Evolutionary conservation across 106 monocot species (phyloP), one percentile per base, ranked within the genome.

Genomic region (Hemerocallis citrina): DNA sequence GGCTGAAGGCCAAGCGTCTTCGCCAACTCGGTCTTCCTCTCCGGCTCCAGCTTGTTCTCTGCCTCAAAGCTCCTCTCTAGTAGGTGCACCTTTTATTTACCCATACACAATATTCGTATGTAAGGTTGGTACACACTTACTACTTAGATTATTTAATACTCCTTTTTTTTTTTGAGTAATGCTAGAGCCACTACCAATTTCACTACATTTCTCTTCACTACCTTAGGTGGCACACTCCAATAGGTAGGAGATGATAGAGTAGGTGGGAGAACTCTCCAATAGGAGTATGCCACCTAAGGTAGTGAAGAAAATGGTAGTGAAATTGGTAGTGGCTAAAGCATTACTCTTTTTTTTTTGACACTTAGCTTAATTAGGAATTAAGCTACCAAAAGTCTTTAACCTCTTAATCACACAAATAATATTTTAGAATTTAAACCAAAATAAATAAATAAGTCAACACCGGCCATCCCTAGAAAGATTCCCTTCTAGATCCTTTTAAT

Each of bases 21-120:
- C 0, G 91, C 91, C 65, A 92, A 80, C 70, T 92, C 86, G 45
- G 56, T 80, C 76, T 92, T 92, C 64, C 83, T 48, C 71, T 92
- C 91, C 39, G 91, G 91, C 80, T 92, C 91, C 54, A 92, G 80
- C 77, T 92, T 92, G 74, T 86, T 92, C 66, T 92, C 91, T 43
- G 52, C 68, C 68, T 83, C 86, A 54, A 92, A 92, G 71, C 91
- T 86, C 77, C 34, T 58, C 63, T 92, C 91, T 59, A 92, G 52
- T 71, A 80, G n/a, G 27, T 77, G 77, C 35, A 92, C 83, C 91
- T 91, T 48, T 59, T 5, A 52, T 29, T 52, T n/a, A n/a, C n/a
- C n/a, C n/a, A n/a, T n/a, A n/a, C 11, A 13, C 14, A 12, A 7
- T 1, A 52, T 52, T 23, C 19, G 9, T 23, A 20, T 49, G n/a